Conservation (phyloP, 495 filamentous ascomycete species). For the Daldinia grandis region DNA sequence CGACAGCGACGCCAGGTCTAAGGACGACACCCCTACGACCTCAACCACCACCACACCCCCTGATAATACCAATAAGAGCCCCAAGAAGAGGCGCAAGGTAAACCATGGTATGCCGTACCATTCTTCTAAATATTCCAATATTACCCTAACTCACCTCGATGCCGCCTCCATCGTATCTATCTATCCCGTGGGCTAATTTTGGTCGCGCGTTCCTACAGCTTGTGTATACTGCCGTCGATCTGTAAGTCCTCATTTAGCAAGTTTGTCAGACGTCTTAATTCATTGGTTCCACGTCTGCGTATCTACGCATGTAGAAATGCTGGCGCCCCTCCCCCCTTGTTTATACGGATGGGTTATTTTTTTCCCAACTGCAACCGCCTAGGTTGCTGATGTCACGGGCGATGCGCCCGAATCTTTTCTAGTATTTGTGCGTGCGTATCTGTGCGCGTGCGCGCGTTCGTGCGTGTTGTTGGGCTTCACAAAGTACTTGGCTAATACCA, state of each 20-base stretch:
- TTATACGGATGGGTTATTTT: constrained; percentile 24
- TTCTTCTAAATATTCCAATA: constrained; percentile 39
- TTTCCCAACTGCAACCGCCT: constrained; percentile 6
- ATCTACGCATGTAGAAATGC: constrained; percentile 41
- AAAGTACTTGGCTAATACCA: constrained; percentile 38
- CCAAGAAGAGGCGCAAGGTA: constrained; percentile 98
- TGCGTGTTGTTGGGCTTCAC: constrained; percentile 41
- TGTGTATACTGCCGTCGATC: constrained; percentile 99
- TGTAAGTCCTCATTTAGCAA: constrained; percentile 70
- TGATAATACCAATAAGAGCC: constrained; percentile 65
- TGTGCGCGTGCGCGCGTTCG: constrained; percentile 33
- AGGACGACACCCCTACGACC: constrained; percentile 52
- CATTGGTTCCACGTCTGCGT: constrained; percentile 49
- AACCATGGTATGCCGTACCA: constrained; percentile 84
- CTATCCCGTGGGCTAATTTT: constrained; percentile 53
- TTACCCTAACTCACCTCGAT: constrained; percentile 47
- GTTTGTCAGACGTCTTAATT: constrained; percentile 40
- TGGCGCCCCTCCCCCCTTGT: constrained; percentile 29
- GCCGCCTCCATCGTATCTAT: constrained; percentile 37
- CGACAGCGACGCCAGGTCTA: constrained; percentile 55
- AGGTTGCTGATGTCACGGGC: constrained; percentile 37
- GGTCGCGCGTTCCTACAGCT: constrained; percentile 68
- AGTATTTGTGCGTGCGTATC: constrained; percentile 21
- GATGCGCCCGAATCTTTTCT: constrained; percentile 31
- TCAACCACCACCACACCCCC: constrained; percentile 49